Evolutionary conservation across 768 basidiomycete species (phyloP), one percentile per base, ranked within the genome.

Genomic region (Agaricus sinodeliciosus): DNA sequence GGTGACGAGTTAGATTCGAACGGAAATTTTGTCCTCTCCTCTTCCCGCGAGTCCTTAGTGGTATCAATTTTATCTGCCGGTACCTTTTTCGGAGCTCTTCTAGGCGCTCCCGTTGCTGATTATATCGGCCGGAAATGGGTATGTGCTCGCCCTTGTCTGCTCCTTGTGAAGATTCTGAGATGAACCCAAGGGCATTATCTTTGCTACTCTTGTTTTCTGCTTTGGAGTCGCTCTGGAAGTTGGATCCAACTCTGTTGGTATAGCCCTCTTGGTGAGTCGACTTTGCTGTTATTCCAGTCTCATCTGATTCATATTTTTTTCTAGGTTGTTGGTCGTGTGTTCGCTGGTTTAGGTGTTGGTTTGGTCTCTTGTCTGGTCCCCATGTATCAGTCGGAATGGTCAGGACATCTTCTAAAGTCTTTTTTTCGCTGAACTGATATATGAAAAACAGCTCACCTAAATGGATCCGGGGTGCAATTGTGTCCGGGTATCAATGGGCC

Each of bases 321-420:
- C 22, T 25, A 66, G 68, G 71, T 73, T 37, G 70, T 70, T 45
- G 90, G 89, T 56, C 87, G 89, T 72, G 74, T 89, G 51, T 71
- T 89, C 54, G 90, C 89, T 41, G 90, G 90, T 64, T 62, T 87
- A 54, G 89, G 89, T 66, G 87, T 93, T 26, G 77, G 90, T 57
- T 74, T 90, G 65, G 80, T 90, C 39, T 90, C 87, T 22, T 78
- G 75, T 59, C 72, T 89, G 62, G 64, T 72, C 46, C 73, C 74
- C 9, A 70, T 75, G 72, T 77, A 74, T 60, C 71, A 73, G 60
- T 72, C 71, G 40, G 73, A 76, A 67, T 73, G 72, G 75, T 74
- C 48, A 43, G 67, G 8, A 55, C 7, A 40, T 49, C n/a, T 22
- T 22, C 35, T 22, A 46, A 22, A 11, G 18, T 51, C 40, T 16